Evolutionary conservation across 2,329 filamentous ascomycete species (phyloP).

Genomic region (Colletotrichum simmondsii): DNA sequence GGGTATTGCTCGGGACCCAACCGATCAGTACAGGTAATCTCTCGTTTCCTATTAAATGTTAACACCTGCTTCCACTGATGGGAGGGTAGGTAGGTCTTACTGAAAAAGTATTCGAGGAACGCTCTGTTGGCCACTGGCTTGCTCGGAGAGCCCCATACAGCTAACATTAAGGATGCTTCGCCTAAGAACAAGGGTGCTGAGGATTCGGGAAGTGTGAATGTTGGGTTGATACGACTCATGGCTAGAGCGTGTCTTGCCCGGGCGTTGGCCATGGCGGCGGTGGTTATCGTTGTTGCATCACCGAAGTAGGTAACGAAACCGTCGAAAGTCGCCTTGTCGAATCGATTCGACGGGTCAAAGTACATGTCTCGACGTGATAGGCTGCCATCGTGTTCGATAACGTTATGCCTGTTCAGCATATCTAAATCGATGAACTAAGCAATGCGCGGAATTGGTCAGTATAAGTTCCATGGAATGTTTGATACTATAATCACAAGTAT

Average conservation of each 20-base stretch:
- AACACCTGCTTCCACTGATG: no score
- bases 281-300: constrained; percentile 50
- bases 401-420: constrained; percentile 56
- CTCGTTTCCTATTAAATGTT: constrained; percentile 1
- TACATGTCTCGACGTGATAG: constrained; percentile 58
- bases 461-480: constrained; percentile 28
- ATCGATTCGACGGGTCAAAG: constrained; percentile 61
- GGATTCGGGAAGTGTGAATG: constrained; percentile 54
- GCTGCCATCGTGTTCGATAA: constrained; percentile 62
- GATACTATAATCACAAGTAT: constrained; percentile 40
- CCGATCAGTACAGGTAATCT: constrained; percentile 16
- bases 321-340: constrained; percentile 63
- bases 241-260: constrained; percentile 54
- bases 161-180: constrained; percentile 60
- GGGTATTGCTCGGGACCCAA: constrained; percentile 10
- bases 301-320: constrained; percentile 54
- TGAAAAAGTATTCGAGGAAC: constrained; percentile 57
- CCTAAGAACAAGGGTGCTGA: constrained; percentile 58
- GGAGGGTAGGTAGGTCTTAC: constrained; percentile 40
- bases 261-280: constrained; percentile 53
- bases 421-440: constrained; percentile 38
- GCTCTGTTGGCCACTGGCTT: constrained; percentile 50
- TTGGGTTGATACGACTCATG: constrained; percentile 58
- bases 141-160: constrained; percentile 57
- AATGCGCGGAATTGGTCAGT: background rate